A percentile compares a stretch with the other conserved stretches of the same genome.
These are phyloP conservation scores for Yamadazyma buinensis DNA, from an alignment of 1,139 yeast genomes.

Conservation along the genomic window DNA sequence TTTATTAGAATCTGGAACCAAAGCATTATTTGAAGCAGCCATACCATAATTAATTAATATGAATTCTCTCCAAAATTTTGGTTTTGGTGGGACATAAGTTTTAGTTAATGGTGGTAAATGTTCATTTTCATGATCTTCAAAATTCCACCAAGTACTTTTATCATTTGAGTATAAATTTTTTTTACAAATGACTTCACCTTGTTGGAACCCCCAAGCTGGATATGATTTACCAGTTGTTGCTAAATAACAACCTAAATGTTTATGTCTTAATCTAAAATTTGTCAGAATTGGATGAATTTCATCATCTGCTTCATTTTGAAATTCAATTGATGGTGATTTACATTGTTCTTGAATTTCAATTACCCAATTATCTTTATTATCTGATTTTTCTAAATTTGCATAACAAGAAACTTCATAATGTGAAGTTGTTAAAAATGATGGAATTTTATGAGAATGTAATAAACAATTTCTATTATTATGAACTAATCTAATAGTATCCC, in stretches of 20 bases:
- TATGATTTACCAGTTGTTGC: constrained; percentile 69
- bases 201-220: constrained; percentile 81
- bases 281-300: constrained; percentile 68
- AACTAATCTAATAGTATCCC: constrained; percentile 51
- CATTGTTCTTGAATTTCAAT: constrained; percentile 61
- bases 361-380: constrained; percentile 68
- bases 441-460: constrained; percentile 60
- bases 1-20: constrained; percentile 70
- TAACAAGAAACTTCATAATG: constrained; percentile 68
- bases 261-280: constrained; percentile 60
- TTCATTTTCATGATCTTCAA: constrained; percentile 61
- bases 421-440: constrained; percentile 51
- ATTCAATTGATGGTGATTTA: constrained; percentile 45
- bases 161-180: constrained; percentile 47
- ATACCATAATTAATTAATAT: constrained; percentile 67
- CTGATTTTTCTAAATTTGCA: constrained; percentile 54
- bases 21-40: constrained; percentile 67
- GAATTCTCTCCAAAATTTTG: constrained; percentile 69
- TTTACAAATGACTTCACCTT: constrained; percentile 76
- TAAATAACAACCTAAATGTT: constrained; percentile 64
- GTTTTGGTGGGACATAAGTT: constrained; percentile 58
- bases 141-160: constrained; percentile 77
- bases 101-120: constrained; percentile 32
- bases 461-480: constrained; percentile 53
- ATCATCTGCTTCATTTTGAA: constrained; percentile 36